Evolutionary conservation across 768 basidiomycete species (phyloP).

Genomic region (Leccinum boreale): DNA sequence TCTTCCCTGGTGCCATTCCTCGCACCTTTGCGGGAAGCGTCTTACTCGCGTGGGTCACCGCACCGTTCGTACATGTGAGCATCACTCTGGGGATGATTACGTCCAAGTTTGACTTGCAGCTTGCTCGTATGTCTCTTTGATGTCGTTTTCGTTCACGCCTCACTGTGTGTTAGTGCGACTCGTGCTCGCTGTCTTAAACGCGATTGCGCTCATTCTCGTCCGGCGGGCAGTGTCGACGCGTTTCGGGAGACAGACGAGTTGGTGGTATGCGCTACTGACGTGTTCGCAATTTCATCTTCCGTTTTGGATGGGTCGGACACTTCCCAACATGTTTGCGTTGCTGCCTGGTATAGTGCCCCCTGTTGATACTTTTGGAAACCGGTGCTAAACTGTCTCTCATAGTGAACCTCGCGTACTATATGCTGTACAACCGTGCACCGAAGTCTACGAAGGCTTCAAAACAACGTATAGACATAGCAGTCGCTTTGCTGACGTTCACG

Average conservation of each 20-base stretch:
- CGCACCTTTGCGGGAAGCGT: conserved; percentile 82
- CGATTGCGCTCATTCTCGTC: conserved; percentile 58
- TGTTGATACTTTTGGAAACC: background rate
- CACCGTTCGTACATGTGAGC: conserved; percentile 46
- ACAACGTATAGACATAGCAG: conserved; percentile 36
- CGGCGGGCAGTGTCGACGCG: conserved; percentile 58
- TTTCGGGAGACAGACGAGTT: conserved; percentile 57
- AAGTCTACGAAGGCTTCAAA: conserved; percentile 38
- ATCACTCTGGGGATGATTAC: conserved; percentile 39
- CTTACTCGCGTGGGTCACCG: conserved; percentile 56
- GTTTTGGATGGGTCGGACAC: conserved; percentile 90
- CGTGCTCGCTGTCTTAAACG: conserved; percentile 64
- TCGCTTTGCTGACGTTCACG: conserved; percentile 63
- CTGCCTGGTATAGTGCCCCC: conserved; percentile 55
- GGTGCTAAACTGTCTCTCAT: background rate
- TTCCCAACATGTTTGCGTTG: conserved; percentile 93
- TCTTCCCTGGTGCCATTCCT: conserved; percentile 87
- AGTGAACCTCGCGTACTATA: conserved; percentile 57
- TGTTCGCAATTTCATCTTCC: conserved; percentile 86
- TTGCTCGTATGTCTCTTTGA: conserved; percentile 50
- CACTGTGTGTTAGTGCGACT: conserved; percentile 56
- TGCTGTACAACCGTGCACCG: conserved; percentile 40
- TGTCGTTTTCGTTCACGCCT: background rate
- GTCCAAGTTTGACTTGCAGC: conserved; percentile 67
- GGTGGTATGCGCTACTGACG: conserved; percentile 65